Evolutionary conservation across 73 alveolate species (phyloP).

Genomic region (Blepharisma japonicum): DNA sequence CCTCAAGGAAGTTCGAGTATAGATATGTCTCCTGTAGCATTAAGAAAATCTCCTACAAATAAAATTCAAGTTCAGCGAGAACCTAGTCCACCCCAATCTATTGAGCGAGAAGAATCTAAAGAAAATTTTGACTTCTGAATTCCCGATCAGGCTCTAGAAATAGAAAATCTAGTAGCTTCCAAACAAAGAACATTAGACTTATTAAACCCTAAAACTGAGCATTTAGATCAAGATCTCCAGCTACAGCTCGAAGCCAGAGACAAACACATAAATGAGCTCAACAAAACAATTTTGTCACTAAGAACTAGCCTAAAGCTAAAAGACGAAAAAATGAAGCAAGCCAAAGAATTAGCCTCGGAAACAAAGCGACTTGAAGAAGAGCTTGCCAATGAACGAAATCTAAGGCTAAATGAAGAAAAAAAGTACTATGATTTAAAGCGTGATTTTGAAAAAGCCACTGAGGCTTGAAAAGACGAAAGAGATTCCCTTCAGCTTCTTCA

Average conservation of each 20-base stretch:
- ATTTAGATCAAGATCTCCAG: conserved; percentile 4
- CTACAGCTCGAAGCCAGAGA: conserved; percentile 10
- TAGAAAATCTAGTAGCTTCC: conserved; percentile 13
- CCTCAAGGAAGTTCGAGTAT: no score
- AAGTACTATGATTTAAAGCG: neutral
- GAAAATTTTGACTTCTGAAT: neutral
- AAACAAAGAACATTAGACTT: conserved; percentile 11
- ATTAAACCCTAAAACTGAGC: conserved; percentile 1
- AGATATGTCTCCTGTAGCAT: no score
- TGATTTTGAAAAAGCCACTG: neutral
- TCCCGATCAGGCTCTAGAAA: neutral
- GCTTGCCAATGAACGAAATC: neutral
- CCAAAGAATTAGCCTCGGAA: neutral
- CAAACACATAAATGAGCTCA: conserved; percentile 4
- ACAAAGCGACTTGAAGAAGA: conserved; percentile 5
- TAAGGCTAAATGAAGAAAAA: neutral
- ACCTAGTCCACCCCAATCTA: no score
- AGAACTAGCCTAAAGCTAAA: neutral
- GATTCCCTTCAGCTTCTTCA: neutral
- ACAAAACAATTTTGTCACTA: conserved; percentile 9
- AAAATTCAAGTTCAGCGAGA: no score
- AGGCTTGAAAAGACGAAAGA: neutral
- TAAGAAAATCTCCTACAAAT: no score
- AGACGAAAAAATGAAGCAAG: conserved; percentile 14
- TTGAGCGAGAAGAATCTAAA: no score